Percentiles rank a stretch among this genome's conserved stretches.
phyloP scores from a whole-genome alignment of 805 yeast genomes.

The Cyberlindnera euphorbiae region DNA sequence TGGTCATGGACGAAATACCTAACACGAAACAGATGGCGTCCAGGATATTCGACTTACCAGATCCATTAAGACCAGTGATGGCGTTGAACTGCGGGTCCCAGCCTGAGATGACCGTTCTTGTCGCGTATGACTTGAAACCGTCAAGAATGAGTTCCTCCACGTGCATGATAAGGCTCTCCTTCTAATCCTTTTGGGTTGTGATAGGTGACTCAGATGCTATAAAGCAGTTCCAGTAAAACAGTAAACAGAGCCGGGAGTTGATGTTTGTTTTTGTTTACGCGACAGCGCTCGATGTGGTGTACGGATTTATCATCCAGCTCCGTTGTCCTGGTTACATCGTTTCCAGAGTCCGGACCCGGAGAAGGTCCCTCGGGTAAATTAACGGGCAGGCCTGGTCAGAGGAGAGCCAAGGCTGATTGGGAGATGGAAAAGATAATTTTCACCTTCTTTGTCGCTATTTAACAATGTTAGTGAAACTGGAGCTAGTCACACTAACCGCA shows the following conservation, averaged over 20 bases:
- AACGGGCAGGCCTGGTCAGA: no score
- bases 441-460: no score
- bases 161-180: no score
- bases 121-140: constrained; percentile 96
- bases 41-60: constrained; percentile 93
- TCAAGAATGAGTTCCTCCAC: constrained; percentile 96
- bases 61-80: constrained; percentile 95
- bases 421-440: constrained; percentile 3
- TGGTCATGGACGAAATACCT: constrained; percentile 91
- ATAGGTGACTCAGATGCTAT: not conserved
- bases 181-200: no score
- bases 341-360: no score
- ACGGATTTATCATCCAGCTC: no score
- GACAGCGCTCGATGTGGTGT: constrained; percentile 12
- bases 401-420: no score
- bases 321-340: no score
- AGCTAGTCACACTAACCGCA: no score
- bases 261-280: constrained; percentile 15
- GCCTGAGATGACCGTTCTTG: constrained; percentile 88
- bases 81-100: constrained; percentile 98
- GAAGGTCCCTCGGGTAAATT: not conserved
- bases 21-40: constrained; percentile 98
- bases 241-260: no score
- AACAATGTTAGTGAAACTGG: no score
- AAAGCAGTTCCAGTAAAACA: no score